Percentiles rank a stretch among this genome's conserved stretches.
phyloP scores from a whole-genome alignment of 768 basidiomycete genomes.

The Boletus sp. region DNA sequence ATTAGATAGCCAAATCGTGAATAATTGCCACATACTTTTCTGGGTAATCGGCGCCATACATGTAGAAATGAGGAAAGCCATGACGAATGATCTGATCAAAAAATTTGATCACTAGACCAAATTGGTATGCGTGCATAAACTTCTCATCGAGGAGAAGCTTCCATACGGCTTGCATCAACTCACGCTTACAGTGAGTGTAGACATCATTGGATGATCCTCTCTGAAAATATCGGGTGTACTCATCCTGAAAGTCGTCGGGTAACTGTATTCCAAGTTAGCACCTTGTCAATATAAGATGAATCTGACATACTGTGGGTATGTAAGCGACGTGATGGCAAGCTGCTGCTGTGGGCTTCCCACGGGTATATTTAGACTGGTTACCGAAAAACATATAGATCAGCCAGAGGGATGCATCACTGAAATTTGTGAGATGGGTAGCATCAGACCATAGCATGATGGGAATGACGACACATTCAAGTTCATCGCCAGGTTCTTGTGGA shows the following conservation, averaged over 20 bases:
- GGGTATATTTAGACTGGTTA: not conserved
- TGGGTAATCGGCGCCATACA: not conserved
- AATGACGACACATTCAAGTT: not conserved
- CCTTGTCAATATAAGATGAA: not conserved
- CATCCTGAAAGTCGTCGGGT: constrained; percentile 3
- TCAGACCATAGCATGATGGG: not conserved
- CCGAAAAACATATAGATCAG: not conserved
- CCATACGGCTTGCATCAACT: constrained; percentile 22
- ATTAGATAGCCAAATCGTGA: too few relatives aligned
- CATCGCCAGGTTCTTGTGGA: not conserved
- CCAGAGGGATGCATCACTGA: not conserved
- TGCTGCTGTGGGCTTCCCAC: not conserved
- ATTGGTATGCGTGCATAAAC: constrained; percentile 16
- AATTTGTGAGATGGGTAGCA: not conserved
- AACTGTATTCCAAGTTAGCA: not conserved
- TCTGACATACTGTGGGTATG: not conserved
- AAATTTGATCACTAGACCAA: constrained; percentile 10
- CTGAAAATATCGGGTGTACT: not conserved
- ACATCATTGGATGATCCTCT: not conserved
- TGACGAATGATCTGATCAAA: not conserved
- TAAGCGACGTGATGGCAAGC: not conserved
- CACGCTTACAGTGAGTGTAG: constrained; percentile 17
- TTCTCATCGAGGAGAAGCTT: constrained; percentile 14
- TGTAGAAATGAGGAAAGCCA: not conserved
- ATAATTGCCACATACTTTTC: too few relatives aligned